Conservation (phyloP, 495 filamentous ascomycete genomes). For the Penicillium pancosmium region DNA sequence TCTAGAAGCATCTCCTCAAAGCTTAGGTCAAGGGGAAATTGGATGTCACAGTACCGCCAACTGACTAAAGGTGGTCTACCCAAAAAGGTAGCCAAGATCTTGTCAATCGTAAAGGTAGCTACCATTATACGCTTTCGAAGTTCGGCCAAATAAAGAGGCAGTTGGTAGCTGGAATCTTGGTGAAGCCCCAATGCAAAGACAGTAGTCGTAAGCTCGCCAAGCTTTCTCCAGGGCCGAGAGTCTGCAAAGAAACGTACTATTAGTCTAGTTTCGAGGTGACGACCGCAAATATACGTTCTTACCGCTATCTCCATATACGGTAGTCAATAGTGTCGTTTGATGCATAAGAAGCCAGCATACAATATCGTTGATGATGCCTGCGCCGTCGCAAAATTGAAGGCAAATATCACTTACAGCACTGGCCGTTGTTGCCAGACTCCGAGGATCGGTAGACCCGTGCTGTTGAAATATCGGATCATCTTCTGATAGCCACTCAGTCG, state of each 20-base stretch:
- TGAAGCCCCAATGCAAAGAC: constrained; percentile 58
- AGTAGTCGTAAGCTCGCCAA: constrained; percentile 29
- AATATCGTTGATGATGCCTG: constrained; percentile 32
- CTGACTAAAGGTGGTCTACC: constrained; percentile 56
- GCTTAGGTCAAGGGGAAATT: constrained; percentile 55
- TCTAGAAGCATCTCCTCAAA: constrained; percentile 49
- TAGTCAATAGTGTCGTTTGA: constrained; percentile 21
- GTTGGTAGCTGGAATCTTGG: constrained; percentile 35
- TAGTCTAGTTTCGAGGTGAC: background rate
- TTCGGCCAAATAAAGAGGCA: constrained; percentile 50
- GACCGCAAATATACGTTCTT: background rate
- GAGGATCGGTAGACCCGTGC: constrained; percentile 13
- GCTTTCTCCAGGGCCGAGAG: constrained; percentile 29
- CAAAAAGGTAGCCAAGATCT: constrained; percentile 49
- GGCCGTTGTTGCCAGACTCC: constrained; percentile 14
- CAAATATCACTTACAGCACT: constrained; percentile 30
- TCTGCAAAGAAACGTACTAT: constrained; percentile 15
- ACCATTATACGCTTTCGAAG: constrained; percentile 51
- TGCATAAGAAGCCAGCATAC: constrained; percentile 26
- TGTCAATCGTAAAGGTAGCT: constrained; percentile 48
- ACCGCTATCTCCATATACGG: constrained; percentile 33
- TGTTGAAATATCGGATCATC: constrained; percentile 12
- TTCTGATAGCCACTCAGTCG: constrained; percentile 18
- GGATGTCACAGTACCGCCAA: constrained; percentile 51
- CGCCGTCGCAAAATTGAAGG: constrained; percentile 32